These are phyloP conservation scores for Taphrina communis DNA, from an alignment of 1,139 yeast genomes.

Conservation along the genomic window DNA sequence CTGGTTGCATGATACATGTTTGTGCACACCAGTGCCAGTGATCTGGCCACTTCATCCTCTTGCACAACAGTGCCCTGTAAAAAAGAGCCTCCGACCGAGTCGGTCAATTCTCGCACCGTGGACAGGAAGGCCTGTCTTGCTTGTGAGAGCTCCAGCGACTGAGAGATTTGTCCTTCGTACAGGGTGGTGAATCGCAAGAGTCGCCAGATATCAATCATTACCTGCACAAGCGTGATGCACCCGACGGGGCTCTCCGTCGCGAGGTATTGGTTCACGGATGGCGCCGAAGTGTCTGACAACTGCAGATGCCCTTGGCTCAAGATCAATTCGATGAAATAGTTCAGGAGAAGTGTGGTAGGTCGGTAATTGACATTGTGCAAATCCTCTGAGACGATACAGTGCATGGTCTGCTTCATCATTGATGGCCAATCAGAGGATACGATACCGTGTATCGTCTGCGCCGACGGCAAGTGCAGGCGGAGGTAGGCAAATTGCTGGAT, in stretches of 20 bases:
- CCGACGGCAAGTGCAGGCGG: constrained; percentile 18
- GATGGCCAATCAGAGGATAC: constrained; percentile 12
- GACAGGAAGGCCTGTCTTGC: constrained; percentile 20
- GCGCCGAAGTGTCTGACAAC: neutral
- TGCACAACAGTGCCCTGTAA: neutral
- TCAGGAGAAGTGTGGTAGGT: constrained; percentile 24
- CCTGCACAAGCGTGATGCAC: constrained; percentile 15
- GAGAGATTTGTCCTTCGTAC: constrained; percentile 1
- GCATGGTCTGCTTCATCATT: constrained; percentile 13
- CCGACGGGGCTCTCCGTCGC: constrained; percentile 20
- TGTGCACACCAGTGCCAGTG: constrained; percentile 21
- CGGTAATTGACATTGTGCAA: constrained; percentile 9
- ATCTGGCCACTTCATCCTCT: constrained; percentile 10
- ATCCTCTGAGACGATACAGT: constrained; percentile 18
- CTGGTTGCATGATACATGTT: constrained; percentile 23
- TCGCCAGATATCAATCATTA: constrained; percentile 22
- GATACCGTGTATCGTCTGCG: constrained; percentile 24
- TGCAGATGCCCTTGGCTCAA: constrained; percentile 23
- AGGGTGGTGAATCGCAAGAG: constrained; percentile 24
- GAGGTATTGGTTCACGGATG: neutral
- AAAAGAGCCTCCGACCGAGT: constrained; percentile 14
- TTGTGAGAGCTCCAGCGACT: constrained; percentile 10
- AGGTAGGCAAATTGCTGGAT: constrained; percentile 23
- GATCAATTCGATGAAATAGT: constrained; percentile 24
- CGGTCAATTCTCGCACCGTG: constrained; percentile 12